Percentiles rank a stretch among this genome's conserved stretches.
phyloP scores from a whole-genome alignment of 2,329 filamentous ascomycete species.

The Beauveria sp. region DNA sequence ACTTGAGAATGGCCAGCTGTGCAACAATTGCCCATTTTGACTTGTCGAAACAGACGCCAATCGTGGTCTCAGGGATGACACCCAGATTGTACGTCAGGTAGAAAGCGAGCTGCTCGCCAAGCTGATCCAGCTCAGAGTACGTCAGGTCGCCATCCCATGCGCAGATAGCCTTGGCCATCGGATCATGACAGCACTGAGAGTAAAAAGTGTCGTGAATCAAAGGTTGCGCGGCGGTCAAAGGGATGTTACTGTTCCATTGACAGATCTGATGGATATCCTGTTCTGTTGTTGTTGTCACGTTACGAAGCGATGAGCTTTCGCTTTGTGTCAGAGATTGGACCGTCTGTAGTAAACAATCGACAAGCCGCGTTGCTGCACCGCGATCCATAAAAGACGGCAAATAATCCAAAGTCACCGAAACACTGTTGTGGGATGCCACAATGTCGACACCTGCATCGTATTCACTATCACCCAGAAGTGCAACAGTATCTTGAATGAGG shows the following conservation, averaged over 20 bases:
- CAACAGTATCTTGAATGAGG: neutral
- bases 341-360: neutral
- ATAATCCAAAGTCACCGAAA: neutral
- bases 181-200: neutral
- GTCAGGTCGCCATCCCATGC: slow-evolving; percentile 13
- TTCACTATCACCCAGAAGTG: neutral
- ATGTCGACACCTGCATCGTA: neutral
- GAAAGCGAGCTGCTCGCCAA: neutral
- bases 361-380: neutral
- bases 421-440: neutral
- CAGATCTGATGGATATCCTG: neutral
- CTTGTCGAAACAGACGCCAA: slow-evolving; percentile 8
- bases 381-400: neutral
- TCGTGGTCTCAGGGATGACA: neutral
- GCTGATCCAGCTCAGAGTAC: slow-evolving; percentile 10
- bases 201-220: neutral
- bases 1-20: slow-evolving; percentile 7
- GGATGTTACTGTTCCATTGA: neutral
- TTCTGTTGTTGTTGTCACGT: neutral
- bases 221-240: neutral
- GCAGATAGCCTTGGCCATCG: neutral
- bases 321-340: neutral
- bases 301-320: neutral
- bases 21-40: slow-evolving; percentile 3
- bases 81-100: neutral